phyloP scores from a whole-genome alignment of 192 early-diverging fungal species.

The Allomyces macrogynus region DNA sequence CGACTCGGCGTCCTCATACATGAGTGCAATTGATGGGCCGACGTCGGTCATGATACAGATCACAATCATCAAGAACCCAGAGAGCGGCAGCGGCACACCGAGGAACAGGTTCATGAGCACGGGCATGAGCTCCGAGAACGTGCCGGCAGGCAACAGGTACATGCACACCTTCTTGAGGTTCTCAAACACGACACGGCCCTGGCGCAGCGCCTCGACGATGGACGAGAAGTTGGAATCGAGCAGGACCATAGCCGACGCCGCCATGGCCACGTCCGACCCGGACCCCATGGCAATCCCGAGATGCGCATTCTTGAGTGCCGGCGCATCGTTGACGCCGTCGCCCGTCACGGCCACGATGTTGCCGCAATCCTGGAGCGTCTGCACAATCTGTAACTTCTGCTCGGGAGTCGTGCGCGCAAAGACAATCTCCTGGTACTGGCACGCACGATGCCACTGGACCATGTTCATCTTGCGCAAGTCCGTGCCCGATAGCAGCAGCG shows the following conservation, averaged over 20 bases:
- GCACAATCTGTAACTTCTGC: constrained; percentile 57
- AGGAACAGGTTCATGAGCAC: constrained; percentile 59
- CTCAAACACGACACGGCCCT: constrained; percentile 64
- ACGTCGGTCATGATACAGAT: constrained; percentile 29
- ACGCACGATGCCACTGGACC: constrained; percentile 47
- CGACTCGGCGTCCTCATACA: constrained; percentile 55
- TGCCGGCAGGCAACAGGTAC: constrained; percentile 60
- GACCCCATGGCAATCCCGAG: constrained; percentile 73
- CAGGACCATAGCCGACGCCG: constrained; percentile 42
- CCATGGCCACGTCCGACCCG: constrained; percentile 60
- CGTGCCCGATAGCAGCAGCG: constrained; percentile 44
- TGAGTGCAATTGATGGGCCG: constrained; percentile 41
- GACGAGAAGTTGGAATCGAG: constrained; percentile 38
- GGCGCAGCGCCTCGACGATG: constrained; percentile 48
- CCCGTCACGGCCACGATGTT: constrained; percentile 69
- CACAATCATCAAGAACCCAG: constrained; percentile 47
- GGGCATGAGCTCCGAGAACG: constrained; percentile 52
- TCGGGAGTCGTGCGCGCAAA: constrained; percentile 80
- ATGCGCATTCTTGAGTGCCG: constrained; percentile 76
- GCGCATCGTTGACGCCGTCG: constrained; percentile 81
- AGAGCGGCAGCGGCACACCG: constrained; percentile 57
- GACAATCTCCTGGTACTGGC: constrained; percentile 49
- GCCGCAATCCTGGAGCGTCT: constrained; percentile 45
- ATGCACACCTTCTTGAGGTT: constrained; percentile 74
- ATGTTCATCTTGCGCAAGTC: constrained; percentile 37